Percentiles rank a stretch among this genome's conserved stretches.
Conservation (phyloP, 1,284 basidiomycete genomes). For the Erythrobasidium hasegawianum region DNA sequence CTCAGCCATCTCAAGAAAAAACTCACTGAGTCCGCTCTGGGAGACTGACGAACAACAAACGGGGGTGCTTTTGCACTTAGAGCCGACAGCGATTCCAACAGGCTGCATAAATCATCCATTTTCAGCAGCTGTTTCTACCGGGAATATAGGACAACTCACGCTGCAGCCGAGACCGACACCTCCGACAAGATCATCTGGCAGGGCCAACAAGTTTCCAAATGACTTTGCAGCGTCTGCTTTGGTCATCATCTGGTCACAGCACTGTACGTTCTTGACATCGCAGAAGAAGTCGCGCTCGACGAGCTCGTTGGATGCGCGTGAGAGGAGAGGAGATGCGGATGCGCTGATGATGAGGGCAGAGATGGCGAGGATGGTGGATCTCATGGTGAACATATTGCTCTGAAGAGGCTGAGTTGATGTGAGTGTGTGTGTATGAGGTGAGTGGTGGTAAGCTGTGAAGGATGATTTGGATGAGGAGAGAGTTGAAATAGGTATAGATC, state of each 20-base stretch:
- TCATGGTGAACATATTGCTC: background rate
- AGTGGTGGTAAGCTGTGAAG: too few relatives aligned
- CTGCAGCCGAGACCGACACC: conserved; percentile 24
- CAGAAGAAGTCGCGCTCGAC: conserved; percentile 26
- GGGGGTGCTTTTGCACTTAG: conserved; percentile 26
- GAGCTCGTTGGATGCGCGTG: background rate
- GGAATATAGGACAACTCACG: background rate
- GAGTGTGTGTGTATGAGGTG: background rate
- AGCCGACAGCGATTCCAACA: conserved; percentile 3
- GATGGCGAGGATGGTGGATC: background rate
- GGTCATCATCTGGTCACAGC: conserved; percentile 28
- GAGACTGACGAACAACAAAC: conserved; percentile 28
- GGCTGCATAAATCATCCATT: conserved; percentile 4
- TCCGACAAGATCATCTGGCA: conserved; percentile 18
- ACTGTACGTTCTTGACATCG: conserved; percentile 28
- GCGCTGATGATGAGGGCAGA: background rate
- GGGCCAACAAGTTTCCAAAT: conserved; percentile 15
- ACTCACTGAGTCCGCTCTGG: conserved; percentile 23
- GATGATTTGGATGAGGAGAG: too few relatives aligned
- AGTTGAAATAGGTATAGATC: too few relatives aligned
- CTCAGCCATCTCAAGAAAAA: too few relatives aligned
- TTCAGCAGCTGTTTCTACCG: background rate
- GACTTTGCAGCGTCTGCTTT: conserved; percentile 24
- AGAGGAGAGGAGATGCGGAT: background rate
- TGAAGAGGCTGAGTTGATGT: background rate